phyloP scores from a whole-genome alignment of 805 yeast genomes.

The Ogataea populi-albae region DNA sequence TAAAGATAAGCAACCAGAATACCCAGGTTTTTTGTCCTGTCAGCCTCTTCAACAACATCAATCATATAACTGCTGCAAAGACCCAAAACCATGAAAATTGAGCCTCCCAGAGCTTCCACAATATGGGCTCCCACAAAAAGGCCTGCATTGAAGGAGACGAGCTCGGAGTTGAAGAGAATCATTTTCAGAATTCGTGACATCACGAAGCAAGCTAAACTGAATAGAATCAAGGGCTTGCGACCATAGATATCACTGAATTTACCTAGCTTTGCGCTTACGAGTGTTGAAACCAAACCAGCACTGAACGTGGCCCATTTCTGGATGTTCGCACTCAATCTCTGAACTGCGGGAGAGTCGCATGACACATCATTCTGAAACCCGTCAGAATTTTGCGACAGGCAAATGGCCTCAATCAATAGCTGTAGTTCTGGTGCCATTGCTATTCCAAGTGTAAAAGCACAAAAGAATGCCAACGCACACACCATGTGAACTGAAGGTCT shows the following conservation, averaged over 20 bases:
- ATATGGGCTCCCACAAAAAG: conserved; percentile 43
- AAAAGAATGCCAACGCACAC: conserved; percentile 39
- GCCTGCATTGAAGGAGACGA: conserved; percentile 29
- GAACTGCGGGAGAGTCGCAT: conserved; percentile 42
- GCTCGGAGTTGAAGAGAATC: conserved; percentile 23
- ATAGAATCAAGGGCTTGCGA: conserved; percentile 47
- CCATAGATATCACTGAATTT: conserved; percentile 64
- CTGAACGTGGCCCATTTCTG: conserved; percentile 43
- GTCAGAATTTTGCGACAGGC: conserved; percentile 28
- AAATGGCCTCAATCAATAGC: conserved; percentile 39
- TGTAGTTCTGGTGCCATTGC: conserved; percentile 38
- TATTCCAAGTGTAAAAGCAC: conserved; percentile 41
- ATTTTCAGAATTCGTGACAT: conserved; percentile 14
- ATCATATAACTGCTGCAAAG: conserved; percentile 67
- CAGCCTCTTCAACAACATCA: conserved; percentile 64
- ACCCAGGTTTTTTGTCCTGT: conserved; percentile 59
- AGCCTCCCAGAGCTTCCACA: conserved; percentile 60
- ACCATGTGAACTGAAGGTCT: conserved; percentile 58
- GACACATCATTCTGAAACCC: conserved; percentile 5
- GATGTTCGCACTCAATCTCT: conserved; percentile 44
- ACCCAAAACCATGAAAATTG: conserved; percentile 52
- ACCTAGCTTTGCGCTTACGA: conserved; percentile 63
- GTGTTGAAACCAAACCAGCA: conserved; percentile 43
- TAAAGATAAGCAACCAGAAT: conserved; percentile 56
- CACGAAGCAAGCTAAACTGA: conserved; percentile 18